A percentile compares a stretch with the other conserved stretches of the same genome.
These are phyloP conservation scores for Wickerhamiella azymoides DNA, from an alignment of 805 yeast species.

Conservation along the genomic window DNA sequence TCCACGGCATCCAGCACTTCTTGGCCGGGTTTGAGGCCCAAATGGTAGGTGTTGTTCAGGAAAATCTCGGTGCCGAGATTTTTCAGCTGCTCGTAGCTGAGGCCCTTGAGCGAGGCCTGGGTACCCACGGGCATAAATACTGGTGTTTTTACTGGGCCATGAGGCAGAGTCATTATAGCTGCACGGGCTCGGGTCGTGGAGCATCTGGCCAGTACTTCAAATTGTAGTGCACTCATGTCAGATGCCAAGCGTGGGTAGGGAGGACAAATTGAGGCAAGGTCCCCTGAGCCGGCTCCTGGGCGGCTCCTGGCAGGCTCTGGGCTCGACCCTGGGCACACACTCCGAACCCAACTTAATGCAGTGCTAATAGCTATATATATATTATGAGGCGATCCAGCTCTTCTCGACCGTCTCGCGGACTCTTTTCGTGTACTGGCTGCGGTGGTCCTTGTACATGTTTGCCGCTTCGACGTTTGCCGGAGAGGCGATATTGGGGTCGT, in stretches of 20 bases:
- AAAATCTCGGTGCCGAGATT: conserved; percentile 31
- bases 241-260: background rate
- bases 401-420: conserved; percentile 86
- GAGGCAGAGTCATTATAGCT: conserved; percentile 30
- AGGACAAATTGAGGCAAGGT: no score
- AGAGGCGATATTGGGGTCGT: conserved; percentile 91
- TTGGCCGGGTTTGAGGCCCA: conserved; percentile 33
- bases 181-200: conserved; percentile 32
- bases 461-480: conserved; percentile 99
- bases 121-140: conserved; percentile 38
- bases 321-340: no score
- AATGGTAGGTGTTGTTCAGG: conserved; percentile 32
- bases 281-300: no score
- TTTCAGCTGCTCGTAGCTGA: conserved; percentile 31
- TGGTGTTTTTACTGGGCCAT: conserved; percentile 31
- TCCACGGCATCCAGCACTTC: conserved; percentile 30
- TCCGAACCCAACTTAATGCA: no score
- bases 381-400: conserved; percentile 16
- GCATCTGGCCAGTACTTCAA: conserved; percentile 30
- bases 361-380: background rate
- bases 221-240: conserved; percentile 23
- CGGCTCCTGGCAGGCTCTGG: no score
- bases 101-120: conserved; percentile 33
- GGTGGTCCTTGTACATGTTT: conserved; percentile 83
- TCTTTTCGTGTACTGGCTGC: conserved; percentile 78